These are phyloP conservation scores for Erodium maritimum DNA, from an alignment of 345 rosid species.

Conservation along the genomic window DNA sequence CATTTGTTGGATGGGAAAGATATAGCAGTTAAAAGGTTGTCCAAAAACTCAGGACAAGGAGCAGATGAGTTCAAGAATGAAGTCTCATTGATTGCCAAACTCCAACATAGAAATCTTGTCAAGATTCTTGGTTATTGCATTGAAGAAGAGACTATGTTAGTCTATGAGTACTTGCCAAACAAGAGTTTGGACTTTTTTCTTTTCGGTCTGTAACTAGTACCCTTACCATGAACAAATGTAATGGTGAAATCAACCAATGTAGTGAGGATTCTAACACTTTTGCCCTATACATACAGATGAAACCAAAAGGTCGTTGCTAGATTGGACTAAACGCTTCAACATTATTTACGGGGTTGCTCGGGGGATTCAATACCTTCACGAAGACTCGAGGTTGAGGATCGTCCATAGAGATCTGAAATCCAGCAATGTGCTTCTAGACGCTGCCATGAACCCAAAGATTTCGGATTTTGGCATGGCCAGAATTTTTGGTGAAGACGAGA, in stretches of 20 bases:
- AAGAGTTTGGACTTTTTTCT: too few species aligned
- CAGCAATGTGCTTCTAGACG: background rate
- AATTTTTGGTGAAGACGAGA: background rate
- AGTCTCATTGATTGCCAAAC: conserved; percentile 21
- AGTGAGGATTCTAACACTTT: background rate
- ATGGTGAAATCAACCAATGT: background rate
- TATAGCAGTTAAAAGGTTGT: conserved; percentile 16
- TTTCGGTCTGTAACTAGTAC: conserved; percentile 12
- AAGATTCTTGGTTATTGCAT: conserved; percentile 23
- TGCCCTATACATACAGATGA: conserved; percentile 18
- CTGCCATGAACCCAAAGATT: background rate
- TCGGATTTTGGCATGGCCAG: background rate
- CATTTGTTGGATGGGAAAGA: conserved; percentile 9
- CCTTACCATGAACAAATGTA: background rate
- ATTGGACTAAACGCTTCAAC: conserved; percentile 45
- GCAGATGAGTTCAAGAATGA: conserved; percentile 28
- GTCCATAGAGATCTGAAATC: background rate
- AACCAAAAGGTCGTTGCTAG: conserved; percentile 16
- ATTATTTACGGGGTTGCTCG: conserved; percentile 52
- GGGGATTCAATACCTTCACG: conserved; percentile 10
- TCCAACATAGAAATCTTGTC: conserved; percentile 29
- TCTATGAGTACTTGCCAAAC: conserved; percentile 32
- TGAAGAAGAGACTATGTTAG: conserved; percentile 24
- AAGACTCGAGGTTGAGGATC: conserved; percentile 2
- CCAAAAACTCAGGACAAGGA: conserved; percentile 26